These are phyloP conservation scores for Aristolochia californica DNA, from an alignment of 164 flowering plant species.

Conservation along the genomic window DNA sequence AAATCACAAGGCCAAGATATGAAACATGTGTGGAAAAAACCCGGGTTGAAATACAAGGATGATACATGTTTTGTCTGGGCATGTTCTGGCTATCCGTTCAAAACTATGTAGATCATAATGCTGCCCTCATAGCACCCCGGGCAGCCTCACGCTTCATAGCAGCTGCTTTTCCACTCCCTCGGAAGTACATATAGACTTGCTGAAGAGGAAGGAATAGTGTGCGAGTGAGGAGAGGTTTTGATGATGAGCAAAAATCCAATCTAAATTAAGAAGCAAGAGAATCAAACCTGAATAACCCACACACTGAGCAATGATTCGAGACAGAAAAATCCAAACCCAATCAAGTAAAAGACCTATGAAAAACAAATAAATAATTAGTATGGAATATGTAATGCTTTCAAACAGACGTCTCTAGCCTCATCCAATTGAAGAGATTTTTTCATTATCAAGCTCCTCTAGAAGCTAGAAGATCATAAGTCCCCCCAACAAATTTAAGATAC, in stretches of 20 bases:
- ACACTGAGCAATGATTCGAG: constrained; percentile 70
- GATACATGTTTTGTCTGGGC: not conserved
- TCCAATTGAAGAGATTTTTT: not conserved
- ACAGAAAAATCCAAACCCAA: constrained; percentile 74
- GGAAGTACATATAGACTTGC: constrained; percentile 94
- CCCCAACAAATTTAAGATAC: too few species aligned
- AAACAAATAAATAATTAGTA: not conserved
- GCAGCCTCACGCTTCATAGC: constrained; percentile 69
- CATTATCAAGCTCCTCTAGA: not conserved
- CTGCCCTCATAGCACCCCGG: constrained; percentile 61
- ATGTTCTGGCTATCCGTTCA: too few species aligned
- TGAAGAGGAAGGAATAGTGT: constrained; percentile 19
- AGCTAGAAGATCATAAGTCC: not conserved
- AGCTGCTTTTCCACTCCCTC: constrained; percentile 80
- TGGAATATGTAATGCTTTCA: not conserved
- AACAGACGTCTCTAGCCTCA: not conserved
- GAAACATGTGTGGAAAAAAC: too few species aligned
- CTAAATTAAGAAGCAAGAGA: not conserved
- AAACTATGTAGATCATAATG: constrained; percentile 16
- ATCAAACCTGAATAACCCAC: constrained; percentile 89
- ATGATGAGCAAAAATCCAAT: not conserved
- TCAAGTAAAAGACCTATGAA: constrained; percentile 78
- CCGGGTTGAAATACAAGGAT: not conserved
- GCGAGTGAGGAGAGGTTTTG: not conserved
- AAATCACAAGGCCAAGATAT: too few species aligned